Percentiles rank a stretch among this genome's conserved stretches.
Conservation (phyloP, 805 yeast genomes). For the Yarrowia sp. region DNA sequence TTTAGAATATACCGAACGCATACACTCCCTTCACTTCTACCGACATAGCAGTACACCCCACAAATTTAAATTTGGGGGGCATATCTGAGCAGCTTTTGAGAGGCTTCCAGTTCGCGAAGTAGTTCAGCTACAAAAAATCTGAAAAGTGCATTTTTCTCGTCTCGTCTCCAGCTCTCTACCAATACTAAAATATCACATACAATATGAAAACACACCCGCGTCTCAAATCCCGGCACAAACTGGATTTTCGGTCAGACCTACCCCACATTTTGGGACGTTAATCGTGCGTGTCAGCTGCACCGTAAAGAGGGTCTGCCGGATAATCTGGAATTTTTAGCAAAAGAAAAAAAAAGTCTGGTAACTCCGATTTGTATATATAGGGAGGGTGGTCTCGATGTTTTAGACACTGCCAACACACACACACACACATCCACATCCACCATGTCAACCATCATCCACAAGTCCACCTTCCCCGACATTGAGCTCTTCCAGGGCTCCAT, state of each 20-base stretch:
- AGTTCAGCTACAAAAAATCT: neutral
- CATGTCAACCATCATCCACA: conserved; percentile 13
- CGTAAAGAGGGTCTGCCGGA: neutral
- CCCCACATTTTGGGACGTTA: conserved; percentile 9
- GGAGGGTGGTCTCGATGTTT: neutral
- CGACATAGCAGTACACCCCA: conserved; percentile 4
- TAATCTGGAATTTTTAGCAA: neutral
- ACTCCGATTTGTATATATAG: neutral
- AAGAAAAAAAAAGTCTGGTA: neutral
- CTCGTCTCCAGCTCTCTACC: neutral
- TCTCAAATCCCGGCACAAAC: neutral
- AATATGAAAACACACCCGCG: no score
- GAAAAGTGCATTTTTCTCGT: neutral
- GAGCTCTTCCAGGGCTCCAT: conserved; percentile 8
- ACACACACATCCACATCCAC: neutral
- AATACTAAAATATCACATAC: no score
- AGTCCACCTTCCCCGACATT: conserved; percentile 3
- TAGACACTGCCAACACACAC: neutral
- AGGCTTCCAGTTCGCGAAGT: no score
- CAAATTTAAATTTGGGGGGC: neutral
- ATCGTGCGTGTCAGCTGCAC: neutral
- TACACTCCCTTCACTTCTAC: neutral
- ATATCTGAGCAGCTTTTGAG: neutral
- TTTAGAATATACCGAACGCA: no score
- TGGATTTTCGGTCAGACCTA: neutral